Percentiles rank a stretch among this genome's conserved stretches.
These are phyloP conservation scores for Cladophialophora immunda DNA, from an alignment of 2,329 filamentous ascomycete species.

Conservation along the genomic window DNA sequence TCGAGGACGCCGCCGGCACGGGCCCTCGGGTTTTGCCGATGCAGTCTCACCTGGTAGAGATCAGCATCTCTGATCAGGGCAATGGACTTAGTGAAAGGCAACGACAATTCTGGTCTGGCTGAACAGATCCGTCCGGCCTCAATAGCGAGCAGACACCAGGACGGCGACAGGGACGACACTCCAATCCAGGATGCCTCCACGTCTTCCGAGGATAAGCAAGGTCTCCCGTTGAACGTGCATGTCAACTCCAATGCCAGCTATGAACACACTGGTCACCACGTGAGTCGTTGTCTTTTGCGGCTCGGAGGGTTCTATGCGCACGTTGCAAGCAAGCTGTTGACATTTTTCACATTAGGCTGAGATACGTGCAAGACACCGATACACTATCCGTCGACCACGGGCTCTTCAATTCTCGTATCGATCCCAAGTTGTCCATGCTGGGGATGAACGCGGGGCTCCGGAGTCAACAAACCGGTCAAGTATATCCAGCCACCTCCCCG, in stretches of 20 bases:
- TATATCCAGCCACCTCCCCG: constrained; percentile 19
- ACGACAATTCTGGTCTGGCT: constrained; percentile 4
- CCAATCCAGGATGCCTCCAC: not conserved
- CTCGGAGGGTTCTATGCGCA: not conserved
- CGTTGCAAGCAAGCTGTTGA: not conserved
- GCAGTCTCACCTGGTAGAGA: not conserved
- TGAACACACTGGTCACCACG: not conserved
- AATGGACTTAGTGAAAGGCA: not conserved
- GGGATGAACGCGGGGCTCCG: constrained; percentile 5
- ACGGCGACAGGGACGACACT: not conserved
- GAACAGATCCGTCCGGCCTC: constrained; percentile 1
- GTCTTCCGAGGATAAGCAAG: constrained; percentile 1
- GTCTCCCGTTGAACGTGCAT: not conserved
- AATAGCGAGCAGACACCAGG: not conserved
- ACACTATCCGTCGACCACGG: constrained; percentile 15
- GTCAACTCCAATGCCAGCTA: not conserved
- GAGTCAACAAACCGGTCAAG: not conserved
- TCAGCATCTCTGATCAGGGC: not conserved
- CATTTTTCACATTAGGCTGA: not conserved
- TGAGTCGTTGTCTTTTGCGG: not conserved
- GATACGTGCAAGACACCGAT: constrained; percentile 12
- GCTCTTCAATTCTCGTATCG: constrained; percentile 19
- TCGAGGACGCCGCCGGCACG: not conserved
- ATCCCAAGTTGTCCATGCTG: constrained; percentile 11
- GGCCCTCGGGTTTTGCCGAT: not conserved